Evolutionary conservation across 257 asterid species (phyloP).

Genomic region (Agastache rugosa): DNA sequence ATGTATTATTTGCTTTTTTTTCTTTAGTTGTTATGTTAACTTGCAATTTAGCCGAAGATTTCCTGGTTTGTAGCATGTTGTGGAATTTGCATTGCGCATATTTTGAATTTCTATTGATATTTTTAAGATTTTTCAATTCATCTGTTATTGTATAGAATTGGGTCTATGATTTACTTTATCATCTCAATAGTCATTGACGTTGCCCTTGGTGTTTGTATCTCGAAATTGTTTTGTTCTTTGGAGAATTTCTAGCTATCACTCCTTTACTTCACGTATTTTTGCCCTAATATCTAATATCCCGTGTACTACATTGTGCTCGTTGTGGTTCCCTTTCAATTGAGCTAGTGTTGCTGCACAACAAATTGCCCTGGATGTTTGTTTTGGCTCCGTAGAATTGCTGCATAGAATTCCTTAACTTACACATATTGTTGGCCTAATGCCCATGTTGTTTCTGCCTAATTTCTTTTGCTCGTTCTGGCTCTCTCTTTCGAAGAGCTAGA

Average conservation of each 20-base stretch:
- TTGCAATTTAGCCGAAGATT: not conserved
- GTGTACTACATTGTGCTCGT: not conserved
- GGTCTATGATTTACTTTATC: not conserved
- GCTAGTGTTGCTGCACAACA: not conserved
- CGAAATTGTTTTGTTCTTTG: not conserved
- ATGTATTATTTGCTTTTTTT: not conserved
- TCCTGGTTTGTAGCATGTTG: not conserved
- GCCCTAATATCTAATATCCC: not conserved
- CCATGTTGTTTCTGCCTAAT: not conserved
- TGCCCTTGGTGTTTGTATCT: not conserved
- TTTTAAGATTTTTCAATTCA: not conserved
- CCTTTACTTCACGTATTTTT: too few species aligned
- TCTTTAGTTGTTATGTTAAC: not conserved
- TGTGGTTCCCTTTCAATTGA: not conserved
- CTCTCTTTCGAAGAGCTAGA: not conserved
- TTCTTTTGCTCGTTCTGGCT: not conserved
- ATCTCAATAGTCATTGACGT: not conserved
- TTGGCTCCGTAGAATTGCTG: not conserved
- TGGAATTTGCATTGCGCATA: not conserved
- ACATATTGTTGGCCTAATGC: not conserved
- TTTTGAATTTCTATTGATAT: not conserved
- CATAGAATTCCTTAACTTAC: not conserved
- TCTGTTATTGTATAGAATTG: not conserved
- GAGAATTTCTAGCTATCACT: too few species aligned
- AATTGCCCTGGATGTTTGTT: not conserved